Percentiles rank a stretch among this genome's conserved stretches.
These are phyloP conservation scores for Eruca vesicaria DNA, from an alignment of 441 rosid genomes.

Conservation along the genomic window DNA sequence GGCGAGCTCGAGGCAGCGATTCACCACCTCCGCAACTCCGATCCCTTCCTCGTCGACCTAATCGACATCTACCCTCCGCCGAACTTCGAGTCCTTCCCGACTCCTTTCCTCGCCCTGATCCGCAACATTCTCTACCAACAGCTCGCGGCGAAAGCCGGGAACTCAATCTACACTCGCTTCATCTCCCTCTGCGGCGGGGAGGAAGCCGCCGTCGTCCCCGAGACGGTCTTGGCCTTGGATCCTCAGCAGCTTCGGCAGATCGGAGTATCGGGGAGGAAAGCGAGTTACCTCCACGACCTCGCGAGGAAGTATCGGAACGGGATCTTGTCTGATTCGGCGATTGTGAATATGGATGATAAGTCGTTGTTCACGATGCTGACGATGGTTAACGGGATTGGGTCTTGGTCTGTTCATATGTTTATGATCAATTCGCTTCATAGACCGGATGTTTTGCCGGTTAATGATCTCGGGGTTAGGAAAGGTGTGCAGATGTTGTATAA, in stretches of 20 bases:
- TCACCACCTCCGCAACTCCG: constrained; percentile 65
- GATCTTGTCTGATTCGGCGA: constrained; percentile 64
- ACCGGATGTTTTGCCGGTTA: constrained; percentile 85
- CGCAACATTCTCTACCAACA: constrained; percentile 84
- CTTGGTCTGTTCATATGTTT: constrained; percentile 95
- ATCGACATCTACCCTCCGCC: constrained; percentile 67
- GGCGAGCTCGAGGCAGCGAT: constrained; percentile 76
- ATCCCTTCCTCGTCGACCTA: constrained; percentile 57
- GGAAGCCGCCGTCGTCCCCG: constrained; percentile 60
- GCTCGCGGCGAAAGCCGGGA: constrained; percentile 76
- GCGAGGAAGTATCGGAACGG: constrained; percentile 79
- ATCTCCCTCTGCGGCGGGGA: constrained; percentile 79
- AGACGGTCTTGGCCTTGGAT: constrained; percentile 58
- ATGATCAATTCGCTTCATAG: constrained; percentile 89
- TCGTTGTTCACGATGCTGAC: constrained; percentile 90
- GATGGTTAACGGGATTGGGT: constrained; percentile 92
- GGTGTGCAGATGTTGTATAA: constrained; percentile 75
- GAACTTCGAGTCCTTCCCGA: constrained; percentile 58
- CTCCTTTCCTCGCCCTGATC: constrained; percentile 75
- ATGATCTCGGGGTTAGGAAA: constrained; percentile 75
- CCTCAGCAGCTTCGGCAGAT: constrained; percentile 79
- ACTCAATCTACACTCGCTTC: constrained; percentile 80
- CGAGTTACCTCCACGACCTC: constrained; percentile 82
- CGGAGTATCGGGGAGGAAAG: constrained; percentile 80
- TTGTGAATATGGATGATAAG: constrained; percentile 83